These are phyloP conservation scores for Penicillium italicum DNA, from an alignment of 2,329 filamentous ascomycete species.

Conservation along the genomic window DNA sequence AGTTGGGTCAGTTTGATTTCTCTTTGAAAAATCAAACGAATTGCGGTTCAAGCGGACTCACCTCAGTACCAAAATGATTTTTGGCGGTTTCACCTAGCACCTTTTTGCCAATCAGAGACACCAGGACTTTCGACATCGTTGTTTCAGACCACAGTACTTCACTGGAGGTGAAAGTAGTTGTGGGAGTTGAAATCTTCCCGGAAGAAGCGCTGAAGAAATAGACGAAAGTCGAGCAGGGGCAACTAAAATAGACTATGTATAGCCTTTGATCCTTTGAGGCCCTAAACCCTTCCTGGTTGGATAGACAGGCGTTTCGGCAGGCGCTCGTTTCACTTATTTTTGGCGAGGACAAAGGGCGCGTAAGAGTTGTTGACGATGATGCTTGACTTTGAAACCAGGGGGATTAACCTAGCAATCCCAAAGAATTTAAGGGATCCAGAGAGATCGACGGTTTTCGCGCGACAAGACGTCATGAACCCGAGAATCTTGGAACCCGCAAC, in stretches of 20 bases:
- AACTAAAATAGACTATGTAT: conserved; percentile 15
- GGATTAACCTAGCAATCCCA: conserved; percentile 8
- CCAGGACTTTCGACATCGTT: conserved; percentile 29
- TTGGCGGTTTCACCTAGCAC: conserved; percentile 38
- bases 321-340: conserved; percentile 8
- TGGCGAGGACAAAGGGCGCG: neutral
- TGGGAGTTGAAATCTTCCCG: neutral
- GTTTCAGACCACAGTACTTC: neutral
- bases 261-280: conserved; percentile 5
- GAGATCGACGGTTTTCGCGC: neutral
- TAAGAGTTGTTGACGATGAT: neutral
- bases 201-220: conserved; percentile 3
- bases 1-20: conserved; percentile 1
- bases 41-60: conserved; percentile 18
- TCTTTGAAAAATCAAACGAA: neutral
- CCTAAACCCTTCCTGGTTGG: conserved; percentile 3
- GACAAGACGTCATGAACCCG: conserved; percentile 23
- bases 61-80: conserved; percentile 44
- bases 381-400: neutral
- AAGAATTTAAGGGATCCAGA: neutral
- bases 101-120: conserved; percentile 32
- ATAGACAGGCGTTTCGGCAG: conserved; percentile 10
- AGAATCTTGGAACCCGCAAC: conserved; percentile 17
- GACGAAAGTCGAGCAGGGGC: neutral
- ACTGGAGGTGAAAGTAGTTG: neutral